Evolutionary conservation across 1,284 basidiomycete species (phyloP).

Genomic region (Cryptococcus wingfieldii): DNA sequence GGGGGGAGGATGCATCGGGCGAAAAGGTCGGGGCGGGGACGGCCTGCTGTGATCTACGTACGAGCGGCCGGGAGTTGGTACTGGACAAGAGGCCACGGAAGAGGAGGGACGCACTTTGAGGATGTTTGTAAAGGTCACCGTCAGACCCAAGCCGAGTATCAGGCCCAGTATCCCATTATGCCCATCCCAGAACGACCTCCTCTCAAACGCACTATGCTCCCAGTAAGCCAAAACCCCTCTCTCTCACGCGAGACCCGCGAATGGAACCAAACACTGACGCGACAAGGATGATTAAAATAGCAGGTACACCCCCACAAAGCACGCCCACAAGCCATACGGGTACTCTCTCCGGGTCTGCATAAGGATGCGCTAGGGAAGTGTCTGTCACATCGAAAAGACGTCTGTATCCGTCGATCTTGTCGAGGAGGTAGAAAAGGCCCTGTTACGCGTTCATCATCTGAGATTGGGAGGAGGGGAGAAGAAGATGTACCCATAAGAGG

Average conservation of each 20-base stretch:
- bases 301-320: constrained; percentile 64
- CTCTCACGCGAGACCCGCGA: background rate
- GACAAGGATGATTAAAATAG: constrained; percentile 63
- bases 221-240: background rate
- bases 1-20: constrained; percentile 73
- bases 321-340: constrained; percentile 56
- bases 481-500: constrained; percentile 39
- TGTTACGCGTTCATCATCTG: constrained; percentile 11
- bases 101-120: constrained; percentile 56
- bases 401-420: constrained; percentile 74
- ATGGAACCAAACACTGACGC: constrained; percentile 49
- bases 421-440: constrained; percentile 65
- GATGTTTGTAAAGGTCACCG: constrained; percentile 70
- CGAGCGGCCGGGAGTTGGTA: background rate
- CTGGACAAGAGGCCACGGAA: background rate
- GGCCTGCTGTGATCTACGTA: constrained; percentile 61
- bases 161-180: constrained; percentile 73
- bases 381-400: constrained; percentile 77
- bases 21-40: constrained; percentile 81
- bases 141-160: constrained; percentile 28
- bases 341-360: constrained; percentile 75
- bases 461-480: too few relatives aligned
- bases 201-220: constrained; percentile 52
- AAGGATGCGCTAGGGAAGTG: constrained; percentile 63
- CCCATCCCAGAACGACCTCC: constrained; percentile 80